Base-by-base conservation (phyloP, 106 monocot species). In the Dioscorea alata region DNA sequence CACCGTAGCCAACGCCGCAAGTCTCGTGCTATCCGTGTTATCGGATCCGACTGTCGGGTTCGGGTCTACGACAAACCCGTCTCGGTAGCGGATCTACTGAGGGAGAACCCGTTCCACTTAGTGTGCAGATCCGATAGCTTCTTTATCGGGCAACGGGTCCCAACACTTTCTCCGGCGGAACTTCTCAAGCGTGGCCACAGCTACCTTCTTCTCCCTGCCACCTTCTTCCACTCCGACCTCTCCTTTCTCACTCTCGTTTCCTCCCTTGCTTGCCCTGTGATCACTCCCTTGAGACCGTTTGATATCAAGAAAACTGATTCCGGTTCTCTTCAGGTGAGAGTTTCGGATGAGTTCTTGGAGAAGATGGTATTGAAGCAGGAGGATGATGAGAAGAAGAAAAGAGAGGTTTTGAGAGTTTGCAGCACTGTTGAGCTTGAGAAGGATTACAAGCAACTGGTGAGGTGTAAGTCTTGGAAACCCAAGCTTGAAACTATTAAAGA, bases 161-260 rank as follows among this genome's bases (percentile, higher is more conserved):
- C 94, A 0, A 24, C 90, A 4, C 75, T 94, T 25, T 71, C 75
- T 0, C 52, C 76, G 12, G 49, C 32, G 21, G 94, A 94, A 20
- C 35, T 61, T 31, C 87, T 94, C 49, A 77, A 80, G 48, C 82
- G 71, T 10, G 94, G 94, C 18, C 79, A 87, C 33, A 72, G 70
- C 59, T 94, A 94, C 76, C 84, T 94, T 78, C 78, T 94, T 68
- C 81, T 94, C 32, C 94, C 94, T 4, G 13, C 76, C 33, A 82
- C 86, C 57, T 79, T 90, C 80, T 90, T 94, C 80, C 86, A 82
- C 31, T 87, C 94, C 50, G 80, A 76, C 48, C 94, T 94, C 74
- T 90, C 94, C 73, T 90, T 94, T 77, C 73, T 84, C 67, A 69
- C 79, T 71, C 68, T 94, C 34, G 70, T 82, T 12, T 63, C 79